A percentile compares a stretch with the other conserved stretches of the same genome.
phyloP scores from a whole-genome alignment of 2,329 filamentous ascomycete species.

The Bipolaris sorokiniana region DNA sequence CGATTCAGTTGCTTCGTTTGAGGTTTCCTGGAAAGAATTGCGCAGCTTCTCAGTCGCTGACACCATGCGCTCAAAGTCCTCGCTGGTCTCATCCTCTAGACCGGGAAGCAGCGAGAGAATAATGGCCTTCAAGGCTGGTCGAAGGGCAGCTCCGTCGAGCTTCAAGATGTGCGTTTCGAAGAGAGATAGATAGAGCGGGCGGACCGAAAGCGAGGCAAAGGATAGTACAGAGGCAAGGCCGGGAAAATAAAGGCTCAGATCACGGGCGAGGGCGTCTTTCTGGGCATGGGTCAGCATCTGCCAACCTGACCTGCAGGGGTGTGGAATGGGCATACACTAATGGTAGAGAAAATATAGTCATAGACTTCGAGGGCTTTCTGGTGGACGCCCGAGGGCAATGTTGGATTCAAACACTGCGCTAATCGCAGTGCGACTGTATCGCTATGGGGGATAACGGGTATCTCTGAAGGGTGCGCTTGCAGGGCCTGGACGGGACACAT shows the following conservation, averaged over 20 bases:
- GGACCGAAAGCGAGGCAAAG: slow-evolving; percentile 91
- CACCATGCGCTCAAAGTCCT: slow-evolving; percentile 91
- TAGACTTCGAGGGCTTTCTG: slow-evolving; percentile 98
- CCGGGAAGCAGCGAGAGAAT: slow-evolving; percentile 89
- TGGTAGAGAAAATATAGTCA: slow-evolving; percentile 82
- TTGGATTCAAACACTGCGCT: slow-evolving; percentile 92
- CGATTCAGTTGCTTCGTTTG: slow-evolving; percentile 54
- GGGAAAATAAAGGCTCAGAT: slow-evolving; percentile 86
- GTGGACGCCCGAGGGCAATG: slow-evolving; percentile 92
- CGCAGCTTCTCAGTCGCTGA: slow-evolving; percentile 80
- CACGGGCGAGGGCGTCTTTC: slow-evolving; percentile 75
- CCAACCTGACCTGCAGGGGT: slow-evolving; percentile 7
- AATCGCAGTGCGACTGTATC: slow-evolving; percentile 84
- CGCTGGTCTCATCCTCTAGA: slow-evolving; percentile 92
- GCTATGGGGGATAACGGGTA: slow-evolving; percentile 79
- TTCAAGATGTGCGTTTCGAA: slow-evolving; percentile 80
- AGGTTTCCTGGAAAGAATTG: slow-evolving; percentile 62
- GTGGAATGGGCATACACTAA: slow-evolving; percentile 63
- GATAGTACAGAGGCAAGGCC: slow-evolving; percentile 88
- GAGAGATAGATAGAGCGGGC: slow-evolving; percentile 82
- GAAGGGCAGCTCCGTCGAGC: slow-evolving; percentile 72
- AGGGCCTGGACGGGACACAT: slow-evolving; percentile 66
- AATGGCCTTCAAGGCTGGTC: slow-evolving; percentile 88
- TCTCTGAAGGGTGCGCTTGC: slow-evolving; percentile 79
- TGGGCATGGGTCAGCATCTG: slow-evolving; percentile 43